These are phyloP conservation scores for Piper longum DNA, from an alignment of 164 flowering plant species.

Conservation along the genomic window DNA sequence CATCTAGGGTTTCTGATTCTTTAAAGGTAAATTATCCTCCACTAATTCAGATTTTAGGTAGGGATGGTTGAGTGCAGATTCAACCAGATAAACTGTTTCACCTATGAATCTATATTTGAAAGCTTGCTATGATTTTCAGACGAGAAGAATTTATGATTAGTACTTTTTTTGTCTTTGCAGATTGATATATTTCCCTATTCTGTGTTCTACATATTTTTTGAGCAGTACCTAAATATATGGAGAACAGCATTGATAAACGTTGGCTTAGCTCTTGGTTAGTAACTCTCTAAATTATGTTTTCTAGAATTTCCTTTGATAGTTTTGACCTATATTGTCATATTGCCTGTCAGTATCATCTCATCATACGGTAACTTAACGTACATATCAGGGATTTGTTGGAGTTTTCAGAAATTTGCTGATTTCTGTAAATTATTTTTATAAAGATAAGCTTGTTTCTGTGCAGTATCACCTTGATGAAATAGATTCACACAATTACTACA, in stretches of 20 bases:
- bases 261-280: slow-evolving; percentile 84
- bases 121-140: background rate
- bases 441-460: too few species aligned
- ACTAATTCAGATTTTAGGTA: background rate
- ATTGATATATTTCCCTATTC: slow-evolving; percentile 90
- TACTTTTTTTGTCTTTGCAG: slow-evolving; percentile 35
- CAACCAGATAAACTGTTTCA: background rate
- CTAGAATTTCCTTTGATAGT: background rate
- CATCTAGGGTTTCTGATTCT: slow-evolving; percentile 62
- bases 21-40: slow-evolving; percentile 36
- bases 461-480: too few species aligned
- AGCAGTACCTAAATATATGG: slow-evolving; percentile 96
- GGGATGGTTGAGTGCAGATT: too few species aligned
- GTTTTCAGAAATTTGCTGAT: too few species aligned
- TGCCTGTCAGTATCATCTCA: background rate
- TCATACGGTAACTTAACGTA: too few species aligned
- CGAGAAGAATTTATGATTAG: background rate
- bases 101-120: background rate
- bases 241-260: slow-evolving; percentile 82
- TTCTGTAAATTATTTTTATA: too few species aligned
- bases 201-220: slow-evolving; percentile 91
- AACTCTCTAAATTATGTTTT: background rate
- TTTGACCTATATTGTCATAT: background rate
- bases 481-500: too few species aligned
- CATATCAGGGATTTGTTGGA: too few species aligned